Evolutionary conservation across 805 yeast species (phyloP).

Genomic region (Candida oleophila): DNA sequence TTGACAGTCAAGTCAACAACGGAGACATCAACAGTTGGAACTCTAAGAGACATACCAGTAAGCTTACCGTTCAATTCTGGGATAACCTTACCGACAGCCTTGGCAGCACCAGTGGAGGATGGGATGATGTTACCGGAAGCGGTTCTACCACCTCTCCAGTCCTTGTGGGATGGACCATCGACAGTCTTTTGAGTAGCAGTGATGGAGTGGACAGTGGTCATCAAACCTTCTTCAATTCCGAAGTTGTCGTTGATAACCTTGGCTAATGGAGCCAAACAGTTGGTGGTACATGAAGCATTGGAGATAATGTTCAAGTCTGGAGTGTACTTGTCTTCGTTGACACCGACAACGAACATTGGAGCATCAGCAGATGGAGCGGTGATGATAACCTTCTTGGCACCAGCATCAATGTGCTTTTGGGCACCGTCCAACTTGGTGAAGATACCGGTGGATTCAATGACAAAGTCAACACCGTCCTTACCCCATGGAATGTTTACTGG

Average conservation of each 20-base stretch:
- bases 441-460: constrained; percentile 35
- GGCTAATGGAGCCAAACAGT: constrained; percentile 39
- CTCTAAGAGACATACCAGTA: constrained; percentile 37
- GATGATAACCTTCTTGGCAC: constrained; percentile 35
- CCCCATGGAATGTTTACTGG: constrained; percentile 36
- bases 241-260: constrained; percentile 34
- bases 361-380: constrained; percentile 37
- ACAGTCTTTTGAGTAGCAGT: constrained; percentile 39
- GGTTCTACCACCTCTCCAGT: constrained; percentile 41
- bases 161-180: constrained; percentile 38
- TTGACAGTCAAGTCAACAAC: constrained; percentile 36
- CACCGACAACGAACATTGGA: constrained; percentile 37
- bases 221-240: constrained; percentile 36
- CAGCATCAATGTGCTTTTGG: constrained; percentile 35
- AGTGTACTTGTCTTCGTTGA: constrained; percentile 32
- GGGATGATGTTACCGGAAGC: constrained; percentile 37
- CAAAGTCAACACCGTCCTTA: constrained; percentile 29
- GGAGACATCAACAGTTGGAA: constrained; percentile 35
- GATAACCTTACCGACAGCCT: constrained; percentile 37
- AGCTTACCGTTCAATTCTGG: constrained; percentile 37
- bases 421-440: constrained; percentile 36
- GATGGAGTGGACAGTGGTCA: constrained; percentile 38
- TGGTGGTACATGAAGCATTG: constrained; percentile 38
- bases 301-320: constrained; percentile 31
- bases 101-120: constrained; percentile 38